Evolutionary conservation across 352 stramenopile genomes (phyloP).

Genomic region (Phytopythium cucurbitacearum): DNA sequence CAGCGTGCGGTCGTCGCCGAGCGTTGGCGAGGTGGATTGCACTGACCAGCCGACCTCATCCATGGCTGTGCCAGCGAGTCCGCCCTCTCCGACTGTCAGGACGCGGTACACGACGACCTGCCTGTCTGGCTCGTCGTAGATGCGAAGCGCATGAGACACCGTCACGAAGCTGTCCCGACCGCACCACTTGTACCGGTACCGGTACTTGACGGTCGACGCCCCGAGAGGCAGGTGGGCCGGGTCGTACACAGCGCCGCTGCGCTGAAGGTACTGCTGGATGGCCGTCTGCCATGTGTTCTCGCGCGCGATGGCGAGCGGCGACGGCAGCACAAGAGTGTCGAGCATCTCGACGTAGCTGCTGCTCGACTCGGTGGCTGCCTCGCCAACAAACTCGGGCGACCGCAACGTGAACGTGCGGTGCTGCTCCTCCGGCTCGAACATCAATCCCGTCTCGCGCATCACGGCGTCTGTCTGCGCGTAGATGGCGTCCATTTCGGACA

Average conservation of each 20-base stretch:
- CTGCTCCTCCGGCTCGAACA: neutral
- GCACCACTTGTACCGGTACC: neutral
- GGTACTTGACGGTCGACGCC: neutral
- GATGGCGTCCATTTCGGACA: neutral
- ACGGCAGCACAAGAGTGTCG: neutral
- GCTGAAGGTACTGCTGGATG: neutral
- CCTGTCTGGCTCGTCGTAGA: constrained; percentile 9
- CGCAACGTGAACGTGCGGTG: neutral
- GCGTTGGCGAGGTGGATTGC: neutral
- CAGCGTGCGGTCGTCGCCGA: neutral
- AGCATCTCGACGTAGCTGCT: neutral
- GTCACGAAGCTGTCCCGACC: neutral
- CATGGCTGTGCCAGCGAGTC: constrained; percentile 17
- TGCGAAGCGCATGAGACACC: neutral
- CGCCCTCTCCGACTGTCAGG: constrained; percentile 25
- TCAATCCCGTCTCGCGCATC: neutral
- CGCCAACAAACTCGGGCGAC: neutral
- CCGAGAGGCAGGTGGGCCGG: neutral
- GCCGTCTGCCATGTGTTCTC: neutral
- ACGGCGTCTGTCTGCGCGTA: neutral
- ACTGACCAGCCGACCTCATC: constrained; percentile 24
- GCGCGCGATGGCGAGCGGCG: neutral
- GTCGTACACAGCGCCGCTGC: neutral
- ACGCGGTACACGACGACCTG: constrained; percentile 22
- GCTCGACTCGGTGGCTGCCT: neutral